Base-by-base conservation (phyloP, 306 rosid species). In the Acacia crassicarpa region DNA sequence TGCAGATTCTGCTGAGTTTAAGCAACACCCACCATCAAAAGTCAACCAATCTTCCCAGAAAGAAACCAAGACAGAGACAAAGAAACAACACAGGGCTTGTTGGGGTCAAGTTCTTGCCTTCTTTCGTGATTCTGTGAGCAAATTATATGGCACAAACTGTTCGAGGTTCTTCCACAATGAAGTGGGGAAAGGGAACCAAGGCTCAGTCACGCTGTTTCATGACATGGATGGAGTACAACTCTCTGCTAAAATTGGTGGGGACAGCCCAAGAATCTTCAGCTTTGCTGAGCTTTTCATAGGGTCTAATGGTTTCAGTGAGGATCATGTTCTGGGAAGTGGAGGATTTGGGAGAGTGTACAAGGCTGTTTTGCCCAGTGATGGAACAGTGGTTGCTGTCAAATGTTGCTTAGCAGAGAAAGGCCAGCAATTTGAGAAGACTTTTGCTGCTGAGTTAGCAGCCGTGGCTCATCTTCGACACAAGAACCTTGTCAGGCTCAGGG, bases 401-500 rank as follows among this genome's bases (percentile, higher is more conserved):
- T 95, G 97, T 83, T 95, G 94, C 87, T 82, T 95, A 78, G 92
- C 87, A 20, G 97, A 88, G 86, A 87, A 85, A 78, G 99, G 98
- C 58, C 90, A 92, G 72, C 87, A 86, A 72, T 93, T 93, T 63
- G 99, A 95, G 91, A 95, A 90, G 85, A 91, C 94, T 59, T 93
- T 95, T 41, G 87, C 81, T 40, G 99, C 99, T 2, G 99, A 95
- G 80, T 80, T 95, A 67, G 84, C 86, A 27, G 97, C 99, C 0
- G 99, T 95, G 33, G 97, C 98, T 1, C 95, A 92, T 78, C 95
- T 95, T 48, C 97, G 99, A n/a, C 99, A 95, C 68, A 86, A 89
- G 87, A 95, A 95, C 59, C 99, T 95, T 74, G 99, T 95, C 25
- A 85, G 93, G 86, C 66, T 95, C 11, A 88, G 98, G 63, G 99